Evolutionary conservation across 139 green algal genomes (phyloP), one percentile per base, ranked within the genome.

Genomic region (Ettlia oleoabundans): DNA sequence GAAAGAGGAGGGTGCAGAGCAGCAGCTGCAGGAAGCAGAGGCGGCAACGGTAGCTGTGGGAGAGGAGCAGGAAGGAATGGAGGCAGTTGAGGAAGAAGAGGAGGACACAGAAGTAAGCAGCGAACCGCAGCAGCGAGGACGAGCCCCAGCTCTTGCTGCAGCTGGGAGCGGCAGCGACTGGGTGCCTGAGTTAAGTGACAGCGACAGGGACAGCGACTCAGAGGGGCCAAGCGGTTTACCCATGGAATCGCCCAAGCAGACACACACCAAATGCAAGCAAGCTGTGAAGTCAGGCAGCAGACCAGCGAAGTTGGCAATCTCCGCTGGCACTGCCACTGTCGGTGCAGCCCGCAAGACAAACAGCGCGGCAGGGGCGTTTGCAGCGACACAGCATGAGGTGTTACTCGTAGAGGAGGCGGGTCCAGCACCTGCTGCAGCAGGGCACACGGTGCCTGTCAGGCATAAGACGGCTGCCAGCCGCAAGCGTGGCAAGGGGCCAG

Each of bases 121-220:
- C n/a, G n/a, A n/a, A n/a, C n/a, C n/a, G n/a, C n/a, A n/a, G n/a
- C n/a, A n/a, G n/a, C n/a, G n/a, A n/a, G n/a, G n/a, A n/a, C n/a
- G n/a, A n/a, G n/a, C n/a, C n/a, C n/a, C n/a, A n/a, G n/a, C n/a
- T n/a, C n/a, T n/a, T n/a, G n/a, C n/a, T n/a, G n/a, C n/a, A n/a
- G n/a, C n/a, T n/a, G n/a, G n/a, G 32, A 65, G 47, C 52, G 32
- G 18, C 71, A 65, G 71, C 47, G 71, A 78, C 47, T 78, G 71
- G 71, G 43, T 32, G 15, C 43, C 47, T 0, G 47, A 65, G 4
- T 58, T 4, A 1, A 24, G 6, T 5, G 71, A 78, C 26, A 26
- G 21, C 0, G 71, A 51, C 7, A 24, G 6, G 2, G 71, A 78
- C 26, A 26, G 21, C 0, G 71, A 51, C 7, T 74, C 66, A 35